Percentiles rank a stretch among this genome's conserved stretches.
phyloP scores from a whole-genome alignment of 768 basidiomycete species.

The Pleurotus tuoliensis region DNA sequence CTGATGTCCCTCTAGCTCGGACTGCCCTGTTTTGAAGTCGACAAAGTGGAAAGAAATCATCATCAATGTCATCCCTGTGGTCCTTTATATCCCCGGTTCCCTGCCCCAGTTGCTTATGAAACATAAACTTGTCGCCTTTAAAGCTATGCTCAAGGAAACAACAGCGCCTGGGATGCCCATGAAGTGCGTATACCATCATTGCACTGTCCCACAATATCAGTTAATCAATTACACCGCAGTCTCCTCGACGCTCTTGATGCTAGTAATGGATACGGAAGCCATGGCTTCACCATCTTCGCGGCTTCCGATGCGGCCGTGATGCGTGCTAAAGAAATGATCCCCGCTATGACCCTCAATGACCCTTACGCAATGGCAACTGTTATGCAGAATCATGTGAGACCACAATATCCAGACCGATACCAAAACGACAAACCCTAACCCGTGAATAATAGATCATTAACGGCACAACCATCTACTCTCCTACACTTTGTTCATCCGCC shows the following conservation, averaged over 20 bases:
- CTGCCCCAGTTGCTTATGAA: constrained; percentile 24
- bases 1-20: constrained; percentile 20
- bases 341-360: constrained; percentile 31
- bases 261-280: constrained; percentile 8
- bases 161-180: not conserved
- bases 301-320: constrained; percentile 40
- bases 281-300: constrained; percentile 53
- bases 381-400: constrained; percentile 46
- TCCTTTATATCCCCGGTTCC: constrained; percentile 40
- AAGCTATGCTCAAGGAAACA: constrained; percentile 10
- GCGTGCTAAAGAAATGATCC: constrained; percentile 20
- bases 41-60: constrained; percentile 34
- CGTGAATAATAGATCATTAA: constrained; percentile 38
- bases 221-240: not conserved
- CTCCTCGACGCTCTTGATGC: constrained; percentile 4
- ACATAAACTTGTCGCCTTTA: constrained; percentile 27
- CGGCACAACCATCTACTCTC: constrained; percentile 51
- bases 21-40: constrained; percentile 29
- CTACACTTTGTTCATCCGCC: constrained; percentile 23
- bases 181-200: not conserved
- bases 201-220: not conserved
- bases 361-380: constrained; percentile 32
- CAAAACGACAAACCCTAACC: too few relatives aligned
- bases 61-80: constrained; percentile 36
- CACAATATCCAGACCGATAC: too few relatives aligned